These are phyloP conservation scores for Neofusicoccum umdonicola DNA, from an alignment of 2,329 filamentous ascomycete species.

Conservation along the genomic window DNA sequence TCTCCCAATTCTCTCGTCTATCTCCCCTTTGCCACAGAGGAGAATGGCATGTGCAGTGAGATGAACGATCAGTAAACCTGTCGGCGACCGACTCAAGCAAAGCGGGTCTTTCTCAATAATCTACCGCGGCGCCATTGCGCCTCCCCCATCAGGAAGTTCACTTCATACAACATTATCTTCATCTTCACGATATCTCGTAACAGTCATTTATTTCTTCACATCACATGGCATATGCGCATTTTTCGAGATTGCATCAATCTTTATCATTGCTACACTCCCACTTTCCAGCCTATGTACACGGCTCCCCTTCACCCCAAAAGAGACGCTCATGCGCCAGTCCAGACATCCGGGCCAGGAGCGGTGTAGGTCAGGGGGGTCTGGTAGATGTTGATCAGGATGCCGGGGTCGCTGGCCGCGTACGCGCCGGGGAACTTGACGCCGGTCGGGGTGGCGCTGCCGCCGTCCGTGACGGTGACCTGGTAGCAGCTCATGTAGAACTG, in stretches of 20 bases:
- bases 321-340: conserved; percentile 23
- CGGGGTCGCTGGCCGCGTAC: conserved; percentile 40
- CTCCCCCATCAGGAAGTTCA: not conserved
- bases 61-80: too few relatives aligned
- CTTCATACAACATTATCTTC: not conserved
- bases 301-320: not conserved
- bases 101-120: not conserved
- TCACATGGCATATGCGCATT: not conserved
- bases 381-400: conserved; percentile 46
- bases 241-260: not conserved
- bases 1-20: too few relatives aligned
- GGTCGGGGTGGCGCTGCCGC: conserved; percentile 34
- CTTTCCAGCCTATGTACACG: not conserved
- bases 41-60: too few relatives aligned
- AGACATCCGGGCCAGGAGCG: conserved; percentile 44
- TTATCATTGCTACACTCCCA: not conserved
- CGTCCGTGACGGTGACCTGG: conserved; percentile 38
- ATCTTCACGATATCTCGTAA: not conserved
- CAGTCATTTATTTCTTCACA: not conserved
- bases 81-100: not conserved
- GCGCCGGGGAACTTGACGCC: conserved; percentile 48
- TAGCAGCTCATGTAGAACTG: conserved; percentile 48
- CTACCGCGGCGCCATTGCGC: not conserved
- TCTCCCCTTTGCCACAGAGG: too few relatives aligned
- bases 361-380: conserved; percentile 36